A percentile compares a stretch with the other conserved stretches of the same genome.
phyloP scores from a whole-genome alignment of 805 yeast genomes.

The Kluyveromyces lactis region DNA sequence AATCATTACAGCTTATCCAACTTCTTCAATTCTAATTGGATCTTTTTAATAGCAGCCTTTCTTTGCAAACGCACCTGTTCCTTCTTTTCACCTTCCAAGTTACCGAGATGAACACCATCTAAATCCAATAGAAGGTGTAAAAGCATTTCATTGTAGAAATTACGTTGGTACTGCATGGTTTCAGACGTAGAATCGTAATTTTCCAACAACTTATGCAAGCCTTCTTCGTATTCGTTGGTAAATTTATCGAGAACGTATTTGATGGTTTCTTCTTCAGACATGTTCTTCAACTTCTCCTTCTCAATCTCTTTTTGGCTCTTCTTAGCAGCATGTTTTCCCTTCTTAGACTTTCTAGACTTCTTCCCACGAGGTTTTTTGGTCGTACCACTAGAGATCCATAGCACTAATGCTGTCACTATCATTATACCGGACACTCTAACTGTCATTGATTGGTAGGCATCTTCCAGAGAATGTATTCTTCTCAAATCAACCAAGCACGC shows the following conservation, averaged over 20 bases:
- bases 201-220: slow-evolving; percentile 15
- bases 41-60: slow-evolving; percentile 47
- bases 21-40: slow-evolving; percentile 51
- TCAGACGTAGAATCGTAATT: slow-evolving; percentile 19
- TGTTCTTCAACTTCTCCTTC: slow-evolving; percentile 10
- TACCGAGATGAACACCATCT: slow-evolving; percentile 48
- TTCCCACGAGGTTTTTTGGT: neutral
- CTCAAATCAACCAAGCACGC: neutral
- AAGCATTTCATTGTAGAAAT: slow-evolving; percentile 58
- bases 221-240: slow-evolving; percentile 19
- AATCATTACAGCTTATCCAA: slow-evolving; percentile 45
- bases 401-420: slow-evolving; percentile 1
- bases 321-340: slow-evolving; percentile 8
- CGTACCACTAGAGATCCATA: neutral
- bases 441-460: slow-evolving; percentile 3
- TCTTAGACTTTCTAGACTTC: neutral
- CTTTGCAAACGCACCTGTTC: slow-evolving; percentile 47
- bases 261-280: slow-evolving; percentile 21
- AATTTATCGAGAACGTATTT: slow-evolving; percentile 20
- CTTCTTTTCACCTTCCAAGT: slow-evolving; percentile 33
- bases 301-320: slow-evolving; percentile 2
- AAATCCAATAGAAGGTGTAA: slow-evolving; percentile 57
- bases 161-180: slow-evolving; percentile 36
- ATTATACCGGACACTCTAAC: slow-evolving; percentile 3
- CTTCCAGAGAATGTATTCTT: slow-evolving; percentile 1